Evolutionary conservation across 2,329 filamentous ascomycete genomes (phyloP).

Genomic region (Talaromyces amestolkiae): DNA sequence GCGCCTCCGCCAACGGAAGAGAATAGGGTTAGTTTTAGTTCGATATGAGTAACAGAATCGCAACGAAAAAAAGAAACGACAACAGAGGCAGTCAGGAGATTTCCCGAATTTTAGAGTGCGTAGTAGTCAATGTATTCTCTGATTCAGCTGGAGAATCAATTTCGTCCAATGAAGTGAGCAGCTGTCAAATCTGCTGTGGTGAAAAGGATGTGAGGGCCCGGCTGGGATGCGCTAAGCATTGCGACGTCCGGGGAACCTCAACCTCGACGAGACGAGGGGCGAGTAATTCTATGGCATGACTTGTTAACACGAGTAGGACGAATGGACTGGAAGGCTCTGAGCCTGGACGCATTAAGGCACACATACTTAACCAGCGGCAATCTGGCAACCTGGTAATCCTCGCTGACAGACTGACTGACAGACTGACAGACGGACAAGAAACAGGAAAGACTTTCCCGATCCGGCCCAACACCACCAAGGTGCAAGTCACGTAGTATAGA

Average conservation of each 20-base stretch:
- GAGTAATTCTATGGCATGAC: neutral
- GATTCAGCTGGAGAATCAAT: neutral
- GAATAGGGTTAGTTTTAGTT: slow-evolving; percentile 12
- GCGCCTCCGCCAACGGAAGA: slow-evolving; percentile 6
- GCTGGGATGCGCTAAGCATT: slow-evolving; percentile 9
- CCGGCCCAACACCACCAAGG: slow-evolving; percentile 9
- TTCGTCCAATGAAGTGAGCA: neutral
- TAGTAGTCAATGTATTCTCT: neutral
- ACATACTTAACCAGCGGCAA: neutral
- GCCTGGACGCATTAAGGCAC: neutral
- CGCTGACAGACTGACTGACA: neutral
- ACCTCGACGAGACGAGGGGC: neutral
- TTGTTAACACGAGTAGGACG: neutral
- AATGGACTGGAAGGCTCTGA: neutral
- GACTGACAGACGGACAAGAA: neutral
- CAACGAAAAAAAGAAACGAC: neutral
- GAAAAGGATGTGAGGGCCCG: neutral
- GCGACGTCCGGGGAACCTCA: slow-evolving; percentile 9
- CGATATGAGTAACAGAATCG: neutral
- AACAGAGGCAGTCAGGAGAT: neutral
- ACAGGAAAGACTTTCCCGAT: slow-evolving; percentile 16
- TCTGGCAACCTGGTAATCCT: neutral
- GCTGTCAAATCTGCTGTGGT: neutral
- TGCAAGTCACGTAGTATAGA: neutral
- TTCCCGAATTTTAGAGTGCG: neutral